Conservation (phyloP, 176 grass and related monocot genomes). For the Thinopyrum elongatum region DNA sequence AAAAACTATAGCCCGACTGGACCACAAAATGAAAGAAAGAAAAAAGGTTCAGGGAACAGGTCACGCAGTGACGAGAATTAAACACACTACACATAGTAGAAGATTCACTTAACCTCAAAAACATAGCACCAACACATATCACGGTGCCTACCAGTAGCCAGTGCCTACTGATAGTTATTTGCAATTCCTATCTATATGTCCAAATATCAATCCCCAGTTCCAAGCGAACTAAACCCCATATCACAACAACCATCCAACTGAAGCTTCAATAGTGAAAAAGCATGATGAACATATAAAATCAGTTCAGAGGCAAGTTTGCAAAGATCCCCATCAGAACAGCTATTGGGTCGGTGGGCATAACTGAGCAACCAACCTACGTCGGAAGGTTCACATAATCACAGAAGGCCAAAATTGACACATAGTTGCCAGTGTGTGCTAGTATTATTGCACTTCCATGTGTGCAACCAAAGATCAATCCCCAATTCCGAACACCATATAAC, state of each 20-base stretch:
- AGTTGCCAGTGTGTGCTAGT: no score
- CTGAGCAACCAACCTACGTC: neutral
- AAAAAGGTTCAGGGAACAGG: neutral
- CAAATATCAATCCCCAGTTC: neutral
- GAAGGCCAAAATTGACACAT: no score
- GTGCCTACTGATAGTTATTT: neutral
- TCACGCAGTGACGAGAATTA: neutral
- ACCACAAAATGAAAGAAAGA: neutral
- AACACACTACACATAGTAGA: neutral
- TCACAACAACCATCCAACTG: neutral
- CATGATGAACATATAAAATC: neutral
- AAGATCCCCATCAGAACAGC: neutral
- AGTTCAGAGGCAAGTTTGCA: neutral
- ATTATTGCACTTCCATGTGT: no score
- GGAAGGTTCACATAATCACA: neutral
- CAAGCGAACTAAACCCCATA: neutral
- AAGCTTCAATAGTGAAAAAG: neutral
- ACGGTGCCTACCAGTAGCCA: neutral
- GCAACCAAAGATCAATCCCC: no score
- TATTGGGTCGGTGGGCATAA: neutral
- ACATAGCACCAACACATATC: neutral
- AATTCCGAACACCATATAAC: no score
- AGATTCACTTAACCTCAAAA: neutral
- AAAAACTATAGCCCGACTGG: neutral
- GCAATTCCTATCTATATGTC: neutral